Conservation (phyloP, 441 rosid genomes). For the Pelargonium australe region DNA sequence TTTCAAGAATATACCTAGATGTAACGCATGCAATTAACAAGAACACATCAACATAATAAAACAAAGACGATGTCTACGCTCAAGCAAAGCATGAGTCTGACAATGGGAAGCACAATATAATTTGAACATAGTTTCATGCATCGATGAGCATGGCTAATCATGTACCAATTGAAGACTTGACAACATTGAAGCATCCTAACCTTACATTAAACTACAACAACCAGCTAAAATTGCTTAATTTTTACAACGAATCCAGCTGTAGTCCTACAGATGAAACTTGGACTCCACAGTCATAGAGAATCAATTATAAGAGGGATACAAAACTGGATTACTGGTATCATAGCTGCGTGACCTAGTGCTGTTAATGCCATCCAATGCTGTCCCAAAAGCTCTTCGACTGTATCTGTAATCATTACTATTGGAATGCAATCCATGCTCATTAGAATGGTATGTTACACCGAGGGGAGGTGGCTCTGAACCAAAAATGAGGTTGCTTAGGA, state of each 20-base stretch:
- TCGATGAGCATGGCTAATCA: neutral
- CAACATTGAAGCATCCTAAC: neutral
- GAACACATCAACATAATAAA: neutral
- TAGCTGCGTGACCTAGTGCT: constrained; percentile 51
- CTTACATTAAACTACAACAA: constrained; percentile 15
- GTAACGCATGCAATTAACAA: neutral
- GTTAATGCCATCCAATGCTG: constrained; percentile 43
- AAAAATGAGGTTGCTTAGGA: constrained; percentile 24
- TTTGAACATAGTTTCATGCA: constrained; percentile 1
- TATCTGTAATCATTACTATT: constrained; percentile 42
- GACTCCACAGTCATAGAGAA: constrained; percentile 10
- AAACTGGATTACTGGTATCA: constrained; percentile 31
- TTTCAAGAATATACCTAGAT: neutral
- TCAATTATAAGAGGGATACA: constrained; percentile 29
- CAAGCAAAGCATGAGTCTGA: neutral
- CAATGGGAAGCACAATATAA: neutral
- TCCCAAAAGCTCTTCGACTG: constrained; percentile 55
- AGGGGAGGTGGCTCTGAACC: constrained; percentile 44
- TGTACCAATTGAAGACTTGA: constrained; percentile 4
- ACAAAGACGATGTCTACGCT: neutral
- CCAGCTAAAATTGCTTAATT: constrained; percentile 15
- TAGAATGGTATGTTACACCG: constrained; percentile 41
- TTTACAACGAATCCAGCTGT: constrained; percentile 3
- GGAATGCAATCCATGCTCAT: constrained; percentile 44
- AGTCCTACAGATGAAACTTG: constrained; percentile 7